Base-by-base conservation (phyloP, 805 yeast species). In the Candida hungchunana region DNA sequence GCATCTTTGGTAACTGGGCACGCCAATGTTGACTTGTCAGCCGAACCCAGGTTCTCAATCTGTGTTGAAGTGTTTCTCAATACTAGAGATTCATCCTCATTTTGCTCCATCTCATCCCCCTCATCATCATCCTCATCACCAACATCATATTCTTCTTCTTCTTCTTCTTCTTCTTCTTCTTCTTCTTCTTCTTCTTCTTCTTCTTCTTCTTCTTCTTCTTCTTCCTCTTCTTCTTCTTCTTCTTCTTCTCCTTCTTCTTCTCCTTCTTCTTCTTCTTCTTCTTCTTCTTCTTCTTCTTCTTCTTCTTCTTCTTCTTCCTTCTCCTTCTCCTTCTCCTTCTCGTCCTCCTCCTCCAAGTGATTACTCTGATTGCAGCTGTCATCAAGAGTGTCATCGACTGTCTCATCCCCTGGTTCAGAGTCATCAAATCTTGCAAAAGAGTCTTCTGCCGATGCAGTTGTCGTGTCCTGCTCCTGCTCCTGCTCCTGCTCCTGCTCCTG, bases 251-350 rank as follows among this genome's bases (percentile, higher is more conserved):
- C 6, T 12, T 8, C 8, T 8, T 8, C 36, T 7, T 24, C 7
- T 5, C 14, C 31, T 13, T 13, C 22, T 4, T 13, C 21, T 7
- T 30, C 33, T n/a, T 41, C 40, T n/a, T 36, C 42, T n/a, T 13
- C 29, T 3, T 22, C 36, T 13, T 30, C 34, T 13, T 34, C 40
- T 4, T 18, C 26, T 9, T 20, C 32, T 7, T 23, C 14, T 13
- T 32, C 39, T 18, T 29, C 37, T 10, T 15, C 32, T 3, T 19
- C 32, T 6, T 26, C 37, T 7, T 18, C 28, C 14, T 23, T 18
- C n/a, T 14, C 18, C 7, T 25, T n/a, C 6, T 32, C 37, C 18
- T 31, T 39, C 17, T 22, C 26, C 24, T 6, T 17, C 2, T 32
- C 32, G 18, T 23, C 24, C 2, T 21, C 28, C 12, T 26, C 32